Base-by-base conservation (phyloP, 1,139 yeast genomes). In the Starmera stellimalicola region DNA sequence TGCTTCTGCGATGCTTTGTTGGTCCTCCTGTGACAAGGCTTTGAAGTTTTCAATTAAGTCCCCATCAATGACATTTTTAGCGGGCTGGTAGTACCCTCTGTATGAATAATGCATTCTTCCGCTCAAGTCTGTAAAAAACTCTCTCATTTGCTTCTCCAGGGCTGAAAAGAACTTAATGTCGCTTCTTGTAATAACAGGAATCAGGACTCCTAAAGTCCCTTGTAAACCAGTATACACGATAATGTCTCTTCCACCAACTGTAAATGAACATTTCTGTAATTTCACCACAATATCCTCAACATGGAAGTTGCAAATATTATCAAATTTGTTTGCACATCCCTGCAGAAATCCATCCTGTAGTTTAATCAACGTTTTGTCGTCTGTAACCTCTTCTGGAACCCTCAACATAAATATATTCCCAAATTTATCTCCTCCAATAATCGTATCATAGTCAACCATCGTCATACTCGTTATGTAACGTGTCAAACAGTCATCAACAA, bases 391-490 rank as follows among this genome's bases (percentile, higher is more conserved):
- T 16, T 57, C 57, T 0, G 81, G 72, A 30, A 79, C 56, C 41
- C 95, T 60, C 26, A 83, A 57, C 2, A 83, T 70, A 56, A 79
- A 77, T 0, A 88, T 35, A 47, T 80, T 83, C 2, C 98, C 96
- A 58, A 81, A 87, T 48, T 77, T 79, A 52, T 91, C 98, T n/a
- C 95, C 95, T 1, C 82, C 85, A 26, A 82, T 61, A 1, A 82
- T 69, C 0, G 96, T 85, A 38, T 76, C 77, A 37, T 73, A 69
- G 54, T 91, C 98, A 7, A 91, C 57, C 44, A 73, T 57, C 3
- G 63, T 49, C 30, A 80, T 44, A 2, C 77, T 51, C 0, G 94
- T 79, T 3, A 80, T 64, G 49, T 80, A 83, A 23, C 96, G 63
- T 30, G 76, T 65, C 32, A 78, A 57, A 1, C 68, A 57, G 55